Percentiles rank a stretch among this genome's conserved stretches.
Evolutionary conservation across 257 asterid genomes (phyloP).

Genomic region (Jaltomata sinuosa): DNA sequence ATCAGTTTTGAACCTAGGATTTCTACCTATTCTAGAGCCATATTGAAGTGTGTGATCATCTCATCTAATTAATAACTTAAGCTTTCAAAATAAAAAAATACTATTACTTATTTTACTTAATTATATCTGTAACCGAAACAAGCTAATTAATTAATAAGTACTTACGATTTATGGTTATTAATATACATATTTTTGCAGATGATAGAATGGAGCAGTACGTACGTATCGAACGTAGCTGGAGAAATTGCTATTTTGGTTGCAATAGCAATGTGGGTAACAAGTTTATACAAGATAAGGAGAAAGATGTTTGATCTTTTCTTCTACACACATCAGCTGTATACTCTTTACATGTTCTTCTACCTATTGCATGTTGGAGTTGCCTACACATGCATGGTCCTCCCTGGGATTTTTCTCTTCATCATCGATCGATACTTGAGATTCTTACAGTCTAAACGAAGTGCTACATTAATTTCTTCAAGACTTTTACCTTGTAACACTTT

Average conservation of each 20-base stretch:
- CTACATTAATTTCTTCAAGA: slow-evolving; percentile 26
- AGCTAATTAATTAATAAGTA: too few relatives aligned
- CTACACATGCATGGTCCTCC: slow-evolving; percentile 56
- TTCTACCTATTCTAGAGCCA: too few relatives aligned
- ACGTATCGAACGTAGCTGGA: slow-evolving; percentile 50
- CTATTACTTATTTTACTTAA: background rate
- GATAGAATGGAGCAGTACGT: slow-evolving; percentile 52
- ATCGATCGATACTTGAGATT: slow-evolving; percentile 51
- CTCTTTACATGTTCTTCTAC: slow-evolving; percentile 35
- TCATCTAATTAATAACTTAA: too few relatives aligned
- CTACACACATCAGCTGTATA: slow-evolving; percentile 45
- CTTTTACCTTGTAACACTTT: slow-evolving; percentile 42
- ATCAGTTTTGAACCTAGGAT: too few relatives aligned
- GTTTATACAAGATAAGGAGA: slow-evolving; percentile 40
- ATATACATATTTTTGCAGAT: slow-evolving; percentile 19
- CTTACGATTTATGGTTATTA: background rate
- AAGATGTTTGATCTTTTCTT: slow-evolving; percentile 55
- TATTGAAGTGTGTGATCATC: too few relatives aligned
- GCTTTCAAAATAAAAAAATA: too few relatives aligned
- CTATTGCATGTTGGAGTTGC: slow-evolving; percentile 58
- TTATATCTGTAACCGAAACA: too few relatives aligned
- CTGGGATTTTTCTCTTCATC: slow-evolving; percentile 52
- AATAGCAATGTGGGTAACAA: slow-evolving; percentile 44
- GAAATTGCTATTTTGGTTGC: slow-evolving; percentile 38
- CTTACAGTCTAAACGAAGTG: slow-evolving; percentile 41